Conservation (phyloP, 2,329 filamentous ascomycete genomes). For the Ascochyta koolunga region DNA sequence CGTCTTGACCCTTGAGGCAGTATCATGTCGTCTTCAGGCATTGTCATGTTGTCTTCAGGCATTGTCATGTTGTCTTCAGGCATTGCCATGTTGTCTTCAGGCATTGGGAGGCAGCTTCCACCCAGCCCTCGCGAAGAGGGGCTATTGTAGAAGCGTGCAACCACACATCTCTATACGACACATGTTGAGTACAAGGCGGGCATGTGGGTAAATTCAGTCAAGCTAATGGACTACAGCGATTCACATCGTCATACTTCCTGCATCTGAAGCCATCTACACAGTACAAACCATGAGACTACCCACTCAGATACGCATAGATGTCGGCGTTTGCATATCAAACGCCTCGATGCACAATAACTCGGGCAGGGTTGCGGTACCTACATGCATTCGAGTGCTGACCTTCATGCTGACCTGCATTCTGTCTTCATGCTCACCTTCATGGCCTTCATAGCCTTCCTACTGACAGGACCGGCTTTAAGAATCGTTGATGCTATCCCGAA, state of each 20-base stretch:
- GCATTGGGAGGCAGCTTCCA: no score
- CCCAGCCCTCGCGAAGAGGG: no score
- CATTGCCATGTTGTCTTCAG: no score
- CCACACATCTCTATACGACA: background rate
- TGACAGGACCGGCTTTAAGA: no score
- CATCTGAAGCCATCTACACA: background rate
- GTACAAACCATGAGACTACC: background rate
- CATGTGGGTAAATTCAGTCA: background rate
- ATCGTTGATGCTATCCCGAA: slow-evolving; percentile 27
- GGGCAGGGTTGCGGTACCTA: no score
- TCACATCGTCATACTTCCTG: background rate
- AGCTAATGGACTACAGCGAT: background rate
- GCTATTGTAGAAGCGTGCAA: background rate
- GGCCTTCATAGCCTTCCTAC: no score
- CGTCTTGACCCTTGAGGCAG: background rate
- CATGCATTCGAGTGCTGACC: no score
- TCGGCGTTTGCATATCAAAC: background rate
- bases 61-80: no score
- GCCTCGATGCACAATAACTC: no score
- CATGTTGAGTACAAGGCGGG: background rate
- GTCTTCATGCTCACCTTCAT: no score
- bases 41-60: no score
- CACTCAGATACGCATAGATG: background rate
- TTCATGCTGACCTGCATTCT: no score
- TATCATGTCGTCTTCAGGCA: background rate